Conservation (phyloP, 352 stramenopile genomes). For the Poterioochromonas sp. region DNA sequence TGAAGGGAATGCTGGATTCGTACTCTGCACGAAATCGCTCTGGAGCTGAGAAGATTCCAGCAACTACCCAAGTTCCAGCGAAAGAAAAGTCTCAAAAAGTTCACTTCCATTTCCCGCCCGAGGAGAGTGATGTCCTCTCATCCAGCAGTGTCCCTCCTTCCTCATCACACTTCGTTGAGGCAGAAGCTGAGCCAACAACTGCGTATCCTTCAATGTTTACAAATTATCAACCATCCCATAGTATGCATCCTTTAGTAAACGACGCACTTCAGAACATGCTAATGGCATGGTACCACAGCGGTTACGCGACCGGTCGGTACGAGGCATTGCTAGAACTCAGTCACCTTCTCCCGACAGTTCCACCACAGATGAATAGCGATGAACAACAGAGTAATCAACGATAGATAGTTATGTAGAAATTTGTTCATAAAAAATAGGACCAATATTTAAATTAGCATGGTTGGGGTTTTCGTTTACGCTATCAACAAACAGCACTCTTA, state of each 20-base stretch:
- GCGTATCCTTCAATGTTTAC: not conserved
- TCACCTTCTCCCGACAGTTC: not conserved
- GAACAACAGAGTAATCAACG: too few species aligned
- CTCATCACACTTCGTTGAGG: not conserved
- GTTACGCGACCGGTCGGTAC: conserved; percentile 20
- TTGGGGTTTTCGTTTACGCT: too few species aligned
- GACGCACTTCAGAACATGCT: conserved; percentile 4
- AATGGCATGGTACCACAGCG: conserved; percentile 29
- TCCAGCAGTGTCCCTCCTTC: not conserved
- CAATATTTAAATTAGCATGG: too few species aligned
- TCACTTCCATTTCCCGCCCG: not conserved
- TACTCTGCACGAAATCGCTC: not conserved
- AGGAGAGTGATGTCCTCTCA: not conserved
- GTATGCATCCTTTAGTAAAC: not conserved
- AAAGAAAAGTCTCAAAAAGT: not conserved
- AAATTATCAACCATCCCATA: not conserved
- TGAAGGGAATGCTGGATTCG: not conserved
- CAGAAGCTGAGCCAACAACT: not conserved
- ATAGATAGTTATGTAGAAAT: too few species aligned
- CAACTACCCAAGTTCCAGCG: not conserved
- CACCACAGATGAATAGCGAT: too few species aligned
- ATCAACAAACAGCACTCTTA: too few species aligned
- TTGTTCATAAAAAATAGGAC: too few species aligned
- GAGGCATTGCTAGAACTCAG: not conserved
- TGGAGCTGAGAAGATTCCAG: not conserved